phyloP scores from a whole-genome alignment of 2,329 filamentous ascomycete species.

The Monilinia laxa region DNA sequence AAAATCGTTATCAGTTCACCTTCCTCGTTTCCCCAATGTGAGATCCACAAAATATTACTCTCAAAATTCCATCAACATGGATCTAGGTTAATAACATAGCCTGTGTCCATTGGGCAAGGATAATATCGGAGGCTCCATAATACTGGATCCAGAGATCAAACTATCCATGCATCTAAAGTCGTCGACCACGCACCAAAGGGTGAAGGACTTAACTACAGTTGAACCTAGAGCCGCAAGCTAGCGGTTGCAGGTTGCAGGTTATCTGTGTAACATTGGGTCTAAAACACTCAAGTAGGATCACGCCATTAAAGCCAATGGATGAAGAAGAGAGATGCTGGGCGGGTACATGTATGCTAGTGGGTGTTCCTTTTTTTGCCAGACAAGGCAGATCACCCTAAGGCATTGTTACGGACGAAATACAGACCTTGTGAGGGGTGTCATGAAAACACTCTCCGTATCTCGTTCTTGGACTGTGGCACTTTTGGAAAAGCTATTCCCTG shows the following conservation, averaged over 20 bases:
- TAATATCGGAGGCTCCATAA: constrained; percentile 7
- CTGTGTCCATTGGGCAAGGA: constrained; percentile 4
- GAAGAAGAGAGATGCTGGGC: background rate
- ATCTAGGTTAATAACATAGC: constrained; percentile 6
- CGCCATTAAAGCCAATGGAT: constrained; percentile 4
- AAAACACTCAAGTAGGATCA: background rate
- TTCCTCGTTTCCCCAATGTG: constrained; percentile 16
- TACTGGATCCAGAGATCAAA: constrained; percentile 7
- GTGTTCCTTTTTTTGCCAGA: background rate
- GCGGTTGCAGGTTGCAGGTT: constrained; percentile 4
- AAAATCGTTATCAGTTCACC: constrained; percentile 18
- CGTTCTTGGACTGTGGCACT: background rate
- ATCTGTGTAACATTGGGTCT: constrained; percentile 10
- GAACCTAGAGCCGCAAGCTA: background rate
- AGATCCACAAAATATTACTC: constrained; percentile 4
- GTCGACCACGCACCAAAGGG: background rate
- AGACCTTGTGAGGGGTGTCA: background rate
- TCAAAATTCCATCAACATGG: constrained; percentile 11
- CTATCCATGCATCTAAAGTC: constrained; percentile 11
- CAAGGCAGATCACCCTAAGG: background rate
- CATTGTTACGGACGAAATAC: background rate
- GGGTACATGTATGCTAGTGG: background rate
- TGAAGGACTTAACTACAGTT: constrained; percentile 2
- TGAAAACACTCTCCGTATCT: background rate
- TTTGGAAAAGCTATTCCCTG: background rate